Conservation (phyloP, 1,139 yeast genomes). For the Lodderomyces oxycetoniae region DNA sequence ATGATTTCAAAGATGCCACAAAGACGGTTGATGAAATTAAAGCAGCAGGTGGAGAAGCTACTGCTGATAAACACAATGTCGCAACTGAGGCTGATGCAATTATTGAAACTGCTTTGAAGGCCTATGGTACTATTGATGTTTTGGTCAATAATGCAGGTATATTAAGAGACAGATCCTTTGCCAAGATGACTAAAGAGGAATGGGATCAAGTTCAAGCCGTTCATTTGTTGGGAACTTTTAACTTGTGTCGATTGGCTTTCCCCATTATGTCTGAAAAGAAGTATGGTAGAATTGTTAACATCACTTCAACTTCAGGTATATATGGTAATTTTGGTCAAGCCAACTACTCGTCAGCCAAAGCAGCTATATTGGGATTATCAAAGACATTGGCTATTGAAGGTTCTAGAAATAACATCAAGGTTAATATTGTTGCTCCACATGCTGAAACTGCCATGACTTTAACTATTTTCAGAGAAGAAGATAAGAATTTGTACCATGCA, state of each 20-base stretch:
- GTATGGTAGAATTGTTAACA: conserved; percentile 79
- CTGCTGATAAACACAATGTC: conserved; percentile 77
- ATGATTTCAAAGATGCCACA: conserved; percentile 78
- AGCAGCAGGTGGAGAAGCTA: conserved; percentile 75
- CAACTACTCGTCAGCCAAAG: conserved; percentile 90
- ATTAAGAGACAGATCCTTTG: conserved; percentile 83
- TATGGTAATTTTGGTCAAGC: conserved; percentile 98
- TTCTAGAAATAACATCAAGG: conserved; percentile 67
- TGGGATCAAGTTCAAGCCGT: conserved; percentile 82
- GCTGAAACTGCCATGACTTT: conserved; percentile 98
- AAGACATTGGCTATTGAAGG: conserved; percentile 91
- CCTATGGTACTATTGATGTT: conserved; percentile 81
- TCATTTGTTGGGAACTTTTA: conserved; percentile 78
- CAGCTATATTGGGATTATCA: conserved; percentile 81
- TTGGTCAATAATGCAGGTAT: conserved; percentile 94
- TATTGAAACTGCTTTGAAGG: conserved; percentile 69
- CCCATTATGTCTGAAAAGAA: conserved; percentile 77
- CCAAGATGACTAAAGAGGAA: conserved; percentile 76
- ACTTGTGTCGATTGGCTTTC: conserved; percentile 89
- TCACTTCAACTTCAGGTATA: conserved; percentile 93
- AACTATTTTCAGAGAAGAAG: conserved; percentile 74
- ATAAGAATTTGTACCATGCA: conserved; percentile 79
- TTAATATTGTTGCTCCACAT: conserved; percentile 89
- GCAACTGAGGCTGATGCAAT: conserved; percentile 74
- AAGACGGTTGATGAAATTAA: conserved; percentile 75